These are phyloP conservation scores for Paraphaeosphaeria minitans DNA, from an alignment of 2,329 filamentous ascomycete genomes.

Conservation along the genomic window DNA sequence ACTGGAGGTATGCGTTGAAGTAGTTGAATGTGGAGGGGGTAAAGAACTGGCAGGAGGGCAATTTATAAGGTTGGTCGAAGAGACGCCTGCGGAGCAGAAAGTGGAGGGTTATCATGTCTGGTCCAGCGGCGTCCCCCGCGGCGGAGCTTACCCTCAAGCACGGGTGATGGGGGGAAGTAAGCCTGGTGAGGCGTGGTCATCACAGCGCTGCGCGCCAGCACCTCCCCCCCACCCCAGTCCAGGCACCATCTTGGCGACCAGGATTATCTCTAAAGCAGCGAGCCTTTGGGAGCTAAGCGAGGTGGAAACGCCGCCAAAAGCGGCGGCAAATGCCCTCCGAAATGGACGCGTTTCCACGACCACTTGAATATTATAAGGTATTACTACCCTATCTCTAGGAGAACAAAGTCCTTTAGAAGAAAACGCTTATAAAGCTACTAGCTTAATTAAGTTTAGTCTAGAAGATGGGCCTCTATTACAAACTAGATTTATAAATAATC, in stretches of 20 bases:
- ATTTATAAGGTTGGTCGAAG: background rate
- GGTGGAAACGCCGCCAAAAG: slow-evolving; percentile 13
- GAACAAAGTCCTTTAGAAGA: too few relatives aligned
- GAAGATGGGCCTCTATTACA: too few relatives aligned
- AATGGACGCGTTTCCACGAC: slow-evolving; percentile 9
- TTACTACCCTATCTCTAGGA: too few relatives aligned
- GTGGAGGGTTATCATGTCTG: background rate
- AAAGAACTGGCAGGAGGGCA: slow-evolving; percentile 3
- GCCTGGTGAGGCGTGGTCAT: background rate
- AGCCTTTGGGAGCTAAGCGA: slow-evolving; percentile 8
- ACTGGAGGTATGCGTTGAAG: background rate
- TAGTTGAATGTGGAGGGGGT: background rate
- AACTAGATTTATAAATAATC: too few relatives aligned
- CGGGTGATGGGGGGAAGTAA: background rate
- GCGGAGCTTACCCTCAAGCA: background rate
- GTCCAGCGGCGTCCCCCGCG: background rate
- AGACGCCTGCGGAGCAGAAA: background rate
- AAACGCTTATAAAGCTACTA: too few relatives aligned
- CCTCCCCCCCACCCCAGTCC: background rate
- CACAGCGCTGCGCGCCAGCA: background rate
- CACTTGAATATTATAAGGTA: slow-evolving; percentile 11
- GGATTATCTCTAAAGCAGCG: slow-evolving; percentile 6
- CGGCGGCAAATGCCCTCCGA: slow-evolving; percentile 10
- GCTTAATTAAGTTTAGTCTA: too few relatives aligned
- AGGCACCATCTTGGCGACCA: background rate